Conservation (phyloP, 2,329 filamentous ascomycete species). For the Helminthosporium solani region DNA sequence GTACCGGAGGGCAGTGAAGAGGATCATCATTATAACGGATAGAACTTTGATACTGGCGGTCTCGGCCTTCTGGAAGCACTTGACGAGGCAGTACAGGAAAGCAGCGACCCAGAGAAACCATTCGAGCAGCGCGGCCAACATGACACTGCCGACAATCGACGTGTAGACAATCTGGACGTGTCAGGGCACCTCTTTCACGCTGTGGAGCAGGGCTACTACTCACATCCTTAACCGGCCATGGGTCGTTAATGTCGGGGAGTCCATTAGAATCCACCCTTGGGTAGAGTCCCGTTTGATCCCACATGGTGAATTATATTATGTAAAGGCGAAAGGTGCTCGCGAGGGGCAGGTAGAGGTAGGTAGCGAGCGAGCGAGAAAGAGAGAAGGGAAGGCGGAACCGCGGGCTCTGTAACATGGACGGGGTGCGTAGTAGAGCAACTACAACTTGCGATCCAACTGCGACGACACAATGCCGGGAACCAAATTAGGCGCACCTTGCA, state of each 20-base stretch:
- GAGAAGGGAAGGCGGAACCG: neutral
- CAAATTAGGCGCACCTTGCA: neutral
- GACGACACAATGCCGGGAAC: neutral
- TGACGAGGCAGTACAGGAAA: constrained; percentile 86
- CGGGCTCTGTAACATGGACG: neutral
- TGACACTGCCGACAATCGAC: constrained; percentile 73
- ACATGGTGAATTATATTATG: constrained; percentile 23
- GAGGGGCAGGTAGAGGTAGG: constrained; percentile 4
- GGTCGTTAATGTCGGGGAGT: constrained; percentile 36
- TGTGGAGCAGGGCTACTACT: constrained; percentile 18
- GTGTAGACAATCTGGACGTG: constrained; percentile 75
- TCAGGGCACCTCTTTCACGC: constrained; percentile 12
- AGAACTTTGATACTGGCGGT: constrained; percentile 79
- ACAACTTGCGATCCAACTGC: neutral
- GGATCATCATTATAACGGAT: constrained; percentile 69
- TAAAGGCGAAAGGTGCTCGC: neutral
- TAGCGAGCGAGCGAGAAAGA: constrained; percentile 6
- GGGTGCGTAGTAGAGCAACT: neutral
- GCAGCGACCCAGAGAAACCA: constrained; percentile 96
- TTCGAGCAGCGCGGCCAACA: constrained; percentile 83
- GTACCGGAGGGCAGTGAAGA: constrained; percentile 77
- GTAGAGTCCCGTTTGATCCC: constrained; percentile 25
- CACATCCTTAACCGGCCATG: constrained; percentile 45
- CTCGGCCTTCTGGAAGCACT: constrained; percentile 87
- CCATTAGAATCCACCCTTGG: constrained; percentile 31